A percentile compares a stretch with the other conserved stretches of the same genome.
These are phyloP conservation scores for Brassica incana DNA, from an alignment of 345 rosid species.

Conservation along the genomic window DNA sequence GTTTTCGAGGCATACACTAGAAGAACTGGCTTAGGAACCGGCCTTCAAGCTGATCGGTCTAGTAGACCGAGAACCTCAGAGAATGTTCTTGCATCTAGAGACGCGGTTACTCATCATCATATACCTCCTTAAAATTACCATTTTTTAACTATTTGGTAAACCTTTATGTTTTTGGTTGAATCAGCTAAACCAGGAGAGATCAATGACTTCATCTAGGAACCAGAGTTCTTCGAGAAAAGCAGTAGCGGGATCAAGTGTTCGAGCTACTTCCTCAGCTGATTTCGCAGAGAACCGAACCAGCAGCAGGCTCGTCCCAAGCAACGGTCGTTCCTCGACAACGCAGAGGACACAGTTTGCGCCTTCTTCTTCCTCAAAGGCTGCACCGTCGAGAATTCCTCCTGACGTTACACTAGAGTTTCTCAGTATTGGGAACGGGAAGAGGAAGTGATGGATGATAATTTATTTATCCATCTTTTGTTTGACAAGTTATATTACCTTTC, in stretches of 20 bases:
- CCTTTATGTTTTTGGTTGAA: conserved; percentile 26
- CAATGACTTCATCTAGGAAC: conserved; percentile 59
- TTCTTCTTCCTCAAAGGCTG: conserved; percentile 58
- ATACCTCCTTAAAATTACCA: neutral
- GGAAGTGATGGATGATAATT: conserved; percentile 24
- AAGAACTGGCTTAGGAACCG: conserved; percentile 57
- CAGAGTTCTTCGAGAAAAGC: conserved; percentile 72
- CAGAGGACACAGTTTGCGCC: conserved; percentile 69
- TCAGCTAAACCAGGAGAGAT: conserved; percentile 63
- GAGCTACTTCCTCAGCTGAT: conserved; percentile 76
- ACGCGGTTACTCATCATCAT: conserved; percentile 25
- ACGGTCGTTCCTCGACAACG: conserved; percentile 59
- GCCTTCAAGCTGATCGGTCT: conserved; percentile 35
- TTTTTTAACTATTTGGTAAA: neutral
- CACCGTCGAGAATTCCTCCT: conserved; percentile 50
- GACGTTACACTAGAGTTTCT: conserved; percentile 77
- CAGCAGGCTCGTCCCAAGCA: conserved; percentile 59
- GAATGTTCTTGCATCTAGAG: conserved; percentile 35
- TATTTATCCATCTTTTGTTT: neutral
- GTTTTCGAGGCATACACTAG: conserved; percentile 76
- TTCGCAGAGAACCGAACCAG: conserved; percentile 60
- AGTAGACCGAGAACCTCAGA: conserved; percentile 42
- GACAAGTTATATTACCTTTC: neutral
- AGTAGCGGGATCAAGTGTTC: conserved; percentile 51
- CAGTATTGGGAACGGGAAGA: conserved; percentile 50